These are phyloP conservation scores for Peziza echinospora DNA, from an alignment of 495 filamentous ascomycete species.

Conservation along the genomic window DNA sequence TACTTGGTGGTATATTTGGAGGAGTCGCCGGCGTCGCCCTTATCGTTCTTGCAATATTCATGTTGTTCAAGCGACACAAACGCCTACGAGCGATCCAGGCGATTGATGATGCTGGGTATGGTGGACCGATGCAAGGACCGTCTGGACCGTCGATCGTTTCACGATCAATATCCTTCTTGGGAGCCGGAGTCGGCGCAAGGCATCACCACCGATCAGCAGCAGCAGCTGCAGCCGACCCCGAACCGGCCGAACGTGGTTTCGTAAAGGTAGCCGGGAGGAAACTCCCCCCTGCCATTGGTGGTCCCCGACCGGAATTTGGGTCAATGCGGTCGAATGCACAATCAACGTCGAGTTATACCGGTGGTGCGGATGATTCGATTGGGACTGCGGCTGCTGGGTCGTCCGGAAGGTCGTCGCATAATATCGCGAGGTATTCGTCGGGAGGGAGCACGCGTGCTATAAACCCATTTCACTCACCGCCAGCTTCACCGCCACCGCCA, in stretches of 20 bases:
- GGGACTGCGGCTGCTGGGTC: constrained; percentile 6
- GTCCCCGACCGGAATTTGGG: constrained; percentile 12
- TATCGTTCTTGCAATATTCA: constrained; percentile 13
- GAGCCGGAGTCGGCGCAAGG: neutral
- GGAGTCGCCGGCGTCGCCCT: constrained; percentile 18
- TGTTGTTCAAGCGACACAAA: constrained; percentile 13
- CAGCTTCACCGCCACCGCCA: constrained; percentile 9
- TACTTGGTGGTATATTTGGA: constrained; percentile 17
- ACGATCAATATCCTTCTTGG: constrained; percentile 2
- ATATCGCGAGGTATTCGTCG: too few species aligned
- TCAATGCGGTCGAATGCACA: constrained; percentile 9
- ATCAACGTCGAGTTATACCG: constrained; percentile 14
- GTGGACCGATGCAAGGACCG: constrained; percentile 7
- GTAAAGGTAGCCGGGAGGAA: constrained; percentile 15
- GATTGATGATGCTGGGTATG: constrained; percentile 18
- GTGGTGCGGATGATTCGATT: constrained; percentile 4
- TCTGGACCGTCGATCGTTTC: constrained; percentile 7
- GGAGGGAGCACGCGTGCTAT: neutral
- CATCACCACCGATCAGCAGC: constrained; percentile 1
- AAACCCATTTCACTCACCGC: neutral
- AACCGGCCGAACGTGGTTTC: constrained; percentile 10
- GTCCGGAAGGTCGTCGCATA: constrained; percentile 14
- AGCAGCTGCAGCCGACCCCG: constrained; percentile 3
- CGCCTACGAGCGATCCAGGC: constrained; percentile 2
- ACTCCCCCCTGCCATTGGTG: constrained; percentile 14